Conservation (phyloP, 73 alveolate species). For the Paramecium sonneborni region DNA sequence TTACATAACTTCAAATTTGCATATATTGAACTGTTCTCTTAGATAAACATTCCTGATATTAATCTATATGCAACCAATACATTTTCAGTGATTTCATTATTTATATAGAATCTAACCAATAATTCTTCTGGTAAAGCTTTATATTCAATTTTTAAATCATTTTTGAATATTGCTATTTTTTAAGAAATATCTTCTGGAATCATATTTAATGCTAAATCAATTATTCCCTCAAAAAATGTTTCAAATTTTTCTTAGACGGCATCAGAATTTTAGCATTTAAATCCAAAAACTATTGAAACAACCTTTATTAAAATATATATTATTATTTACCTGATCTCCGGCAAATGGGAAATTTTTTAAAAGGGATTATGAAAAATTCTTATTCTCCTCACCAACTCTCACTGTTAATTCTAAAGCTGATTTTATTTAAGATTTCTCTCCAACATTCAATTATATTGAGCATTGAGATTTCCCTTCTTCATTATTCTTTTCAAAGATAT, state of each 20-base stretch:
- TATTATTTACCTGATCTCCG: conserved; percentile 18
- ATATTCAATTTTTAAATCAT: conserved; percentile 42
- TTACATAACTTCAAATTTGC: not conserved
- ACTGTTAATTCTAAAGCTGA: not conserved
- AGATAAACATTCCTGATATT: not conserved
- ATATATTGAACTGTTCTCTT: not conserved
- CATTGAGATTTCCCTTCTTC: conserved; percentile 1
- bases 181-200: not conserved
- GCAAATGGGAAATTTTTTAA: conserved; percentile 25
- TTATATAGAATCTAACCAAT: not conserved
- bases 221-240: not conserved
- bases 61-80: not conserved
- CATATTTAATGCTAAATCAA: conserved; percentile 34
- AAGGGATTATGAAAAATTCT: not conserved
- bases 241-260: conserved; percentile 1
- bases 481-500: not conserved
- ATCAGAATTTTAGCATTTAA: conserved; percentile 33
- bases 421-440: not conserved
- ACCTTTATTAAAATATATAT: not conserved
- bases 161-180: not conserved
- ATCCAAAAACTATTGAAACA: conserved; percentile 32
- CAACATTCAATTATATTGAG: not conserved
- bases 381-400: conserved; percentile 37
- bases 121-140: conserved; percentile 45
- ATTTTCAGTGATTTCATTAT: conserved; percentile 11